These are phyloP conservation scores for Phytophthora macrochlamydospora DNA, from an alignment of 352 stramenopile genomes.

Conservation along the genomic window DNA sequence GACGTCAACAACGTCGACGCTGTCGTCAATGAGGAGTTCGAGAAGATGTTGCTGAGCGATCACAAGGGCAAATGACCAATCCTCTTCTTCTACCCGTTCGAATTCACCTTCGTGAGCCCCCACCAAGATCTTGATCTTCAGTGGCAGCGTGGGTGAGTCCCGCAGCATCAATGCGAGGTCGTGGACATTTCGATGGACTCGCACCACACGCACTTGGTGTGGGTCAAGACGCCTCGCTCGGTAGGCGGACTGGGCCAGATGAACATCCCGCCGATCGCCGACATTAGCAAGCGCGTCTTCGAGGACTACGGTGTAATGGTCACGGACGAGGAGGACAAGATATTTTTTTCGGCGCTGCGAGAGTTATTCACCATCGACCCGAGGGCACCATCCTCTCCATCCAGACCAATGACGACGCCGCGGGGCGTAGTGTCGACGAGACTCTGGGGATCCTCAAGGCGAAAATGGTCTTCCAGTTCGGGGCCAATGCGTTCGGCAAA, in stretches of 20 bases:
- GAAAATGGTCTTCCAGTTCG: constrained; percentile 61
- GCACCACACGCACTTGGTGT: constrained; percentile 86
- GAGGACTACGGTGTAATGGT: constrained; percentile 86
- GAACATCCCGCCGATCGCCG: constrained; percentile 81
- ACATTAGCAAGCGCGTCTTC: constrained; percentile 87
- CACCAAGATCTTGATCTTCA: constrained; percentile 86
- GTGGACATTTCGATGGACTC: constrained; percentile 85
- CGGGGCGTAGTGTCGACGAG: constrained; percentile 84
- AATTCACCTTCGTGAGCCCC: constrained; percentile 89
- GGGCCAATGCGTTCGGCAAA: constrained; percentile 16
- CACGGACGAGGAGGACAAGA: constrained; percentile 82
- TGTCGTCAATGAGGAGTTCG: constrained; percentile 80
- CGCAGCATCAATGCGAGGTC: constrained; percentile 79
- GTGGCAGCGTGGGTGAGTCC: constrained; percentile 71
- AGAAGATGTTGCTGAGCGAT: constrained; percentile 78
- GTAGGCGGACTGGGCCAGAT: constrained; percentile 83
- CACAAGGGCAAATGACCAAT: constrained; percentile 85
- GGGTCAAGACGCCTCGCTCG: constrained; percentile 79
- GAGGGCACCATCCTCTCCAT: constrained; percentile 84
- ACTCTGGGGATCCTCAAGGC: constrained; percentile 86
- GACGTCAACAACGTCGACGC: constrained; percentile 80
- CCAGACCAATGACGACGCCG: constrained; percentile 86
- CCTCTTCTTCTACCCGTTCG: constrained; percentile 90
- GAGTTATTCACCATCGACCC: constrained; percentile 89
- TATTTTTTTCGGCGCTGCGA: constrained; percentile 75